Conservation (phyloP, 2,329 filamentous ascomycete genomes). For the Nigrograna mackinnonii region DNA sequence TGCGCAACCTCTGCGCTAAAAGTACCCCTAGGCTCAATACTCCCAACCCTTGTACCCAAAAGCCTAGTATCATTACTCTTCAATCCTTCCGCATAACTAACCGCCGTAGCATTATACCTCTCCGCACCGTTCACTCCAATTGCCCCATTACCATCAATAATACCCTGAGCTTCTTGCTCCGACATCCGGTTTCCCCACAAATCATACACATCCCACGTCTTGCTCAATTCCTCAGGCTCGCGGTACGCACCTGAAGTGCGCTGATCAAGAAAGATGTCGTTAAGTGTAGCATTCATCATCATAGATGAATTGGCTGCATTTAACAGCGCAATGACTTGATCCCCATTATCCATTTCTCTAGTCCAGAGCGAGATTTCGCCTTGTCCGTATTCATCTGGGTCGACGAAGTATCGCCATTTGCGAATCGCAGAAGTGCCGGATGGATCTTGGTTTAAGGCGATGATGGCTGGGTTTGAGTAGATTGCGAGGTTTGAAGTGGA, state of each 20-base stretch:
- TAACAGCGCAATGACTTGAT: constrained; percentile 54
- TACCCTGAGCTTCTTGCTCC: constrained; percentile 45
- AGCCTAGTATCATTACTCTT: constrained; percentile 46
- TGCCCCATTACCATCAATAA: constrained; percentile 48
- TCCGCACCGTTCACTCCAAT: constrained; percentile 34
- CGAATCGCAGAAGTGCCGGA: constrained; percentile 46
- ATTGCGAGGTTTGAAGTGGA: constrained; percentile 49
- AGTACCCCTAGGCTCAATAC: constrained; percentile 47
- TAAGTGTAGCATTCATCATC: constrained; percentile 54
- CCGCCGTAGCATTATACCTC: constrained; percentile 55
- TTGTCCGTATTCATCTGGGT: constrained; percentile 46
- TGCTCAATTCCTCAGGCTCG: constrained; percentile 42
- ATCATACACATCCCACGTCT: constrained; percentile 57
- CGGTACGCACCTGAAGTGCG: constrained; percentile 45
- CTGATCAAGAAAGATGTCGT: constrained; percentile 57
- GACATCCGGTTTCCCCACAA: constrained; percentile 61
- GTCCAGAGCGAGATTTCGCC: constrained; percentile 57
- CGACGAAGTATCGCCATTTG: constrained; percentile 49
- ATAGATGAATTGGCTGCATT: constrained; percentile 51
- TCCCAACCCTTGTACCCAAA: constrained; percentile 51
- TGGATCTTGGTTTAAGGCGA: constrained; percentile 55
- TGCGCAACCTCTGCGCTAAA: constrained; percentile 49
- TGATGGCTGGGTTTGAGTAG: constrained; percentile 52
- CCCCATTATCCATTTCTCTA: constrained; percentile 50
- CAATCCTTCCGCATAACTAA: constrained; percentile 53